These are phyloP conservation scores for Aspergillus transmontanensis DNA, from an alignment of 2,329 filamentous ascomycete species.

Conservation along the genomic window DNA sequence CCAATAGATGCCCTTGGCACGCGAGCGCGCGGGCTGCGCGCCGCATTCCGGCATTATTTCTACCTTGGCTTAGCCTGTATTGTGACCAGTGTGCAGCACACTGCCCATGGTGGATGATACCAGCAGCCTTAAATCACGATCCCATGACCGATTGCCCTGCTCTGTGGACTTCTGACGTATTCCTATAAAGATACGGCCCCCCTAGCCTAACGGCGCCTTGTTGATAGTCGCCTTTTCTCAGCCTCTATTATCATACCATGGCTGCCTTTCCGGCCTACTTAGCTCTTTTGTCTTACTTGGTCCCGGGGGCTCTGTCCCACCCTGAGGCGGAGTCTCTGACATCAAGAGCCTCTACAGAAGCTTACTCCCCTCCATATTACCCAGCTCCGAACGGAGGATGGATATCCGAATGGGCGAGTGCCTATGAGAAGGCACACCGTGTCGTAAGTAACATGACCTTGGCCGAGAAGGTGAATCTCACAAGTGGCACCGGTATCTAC, in stretches of 20 bases:
- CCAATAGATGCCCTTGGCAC: not conserved
- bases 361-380: conserved; percentile 63
- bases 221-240: not conserved
- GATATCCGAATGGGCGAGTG: conserved; percentile 66
- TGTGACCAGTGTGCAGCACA: not conserved
- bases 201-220: not conserved
- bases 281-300: conserved; percentile 6
- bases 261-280: conserved; percentile 1
- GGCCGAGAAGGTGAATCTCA: conserved; percentile 79
- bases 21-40: not conserved
- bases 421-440: conserved; percentile 69
- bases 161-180: not conserved
- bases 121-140: not conserved
- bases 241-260: conserved; percentile 10
- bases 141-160: not conserved
- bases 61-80: not conserved
- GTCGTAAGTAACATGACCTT: conserved; percentile 76
- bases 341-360: conserved; percentile 23
- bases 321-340: conserved; percentile 14
- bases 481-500: conserved; percentile 68
- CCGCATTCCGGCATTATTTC: not conserved
- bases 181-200: not conserved
- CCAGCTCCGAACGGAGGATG: conserved; percentile 74
- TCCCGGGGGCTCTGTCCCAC: conserved; percentile 11
- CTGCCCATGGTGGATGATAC: not conserved